phyloP scores from a whole-genome alignment of 2,329 filamentous ascomycete species.

The Trichoderma koningii region DNA sequence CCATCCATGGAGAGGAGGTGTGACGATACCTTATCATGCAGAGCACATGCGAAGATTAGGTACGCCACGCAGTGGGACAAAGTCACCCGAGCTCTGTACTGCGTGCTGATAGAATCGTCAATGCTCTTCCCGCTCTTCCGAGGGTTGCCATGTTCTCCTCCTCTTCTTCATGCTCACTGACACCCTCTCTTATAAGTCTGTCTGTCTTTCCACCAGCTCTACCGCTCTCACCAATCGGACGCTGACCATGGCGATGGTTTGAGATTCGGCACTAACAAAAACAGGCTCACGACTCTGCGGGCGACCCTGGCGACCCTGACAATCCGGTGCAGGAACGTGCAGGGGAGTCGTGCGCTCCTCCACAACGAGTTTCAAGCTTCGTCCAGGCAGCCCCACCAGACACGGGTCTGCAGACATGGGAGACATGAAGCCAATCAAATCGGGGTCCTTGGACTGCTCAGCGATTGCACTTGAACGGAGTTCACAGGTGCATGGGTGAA shows the following conservation, averaged over 20 bases:
- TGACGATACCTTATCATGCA: too few species aligned
- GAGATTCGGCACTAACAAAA: conserved; percentile 26
- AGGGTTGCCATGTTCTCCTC: neutral
- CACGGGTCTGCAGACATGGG: conserved; percentile 11
- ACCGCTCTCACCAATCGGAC: conserved; percentile 9
- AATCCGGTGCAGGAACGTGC: conserved; percentile 15
- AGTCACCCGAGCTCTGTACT: too few species aligned
- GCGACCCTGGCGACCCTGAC: conserved; percentile 6
- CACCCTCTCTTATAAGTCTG: too few species aligned
- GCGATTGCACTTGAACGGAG: neutral
- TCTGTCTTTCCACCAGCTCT: neutral
- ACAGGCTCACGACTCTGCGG: conserved; percentile 10
- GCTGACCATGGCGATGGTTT: conserved; percentile 13
- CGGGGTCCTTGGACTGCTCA: neutral
- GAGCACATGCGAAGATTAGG: neutral
- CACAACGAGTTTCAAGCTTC: conserved; percentile 27
- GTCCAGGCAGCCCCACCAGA: conserved; percentile 3
- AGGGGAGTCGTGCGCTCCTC: conserved; percentile 24
- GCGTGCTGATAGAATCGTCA: too few species aligned
- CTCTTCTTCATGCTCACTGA: neutral
- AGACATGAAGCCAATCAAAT: neutral
- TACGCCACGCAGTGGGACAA: too few species aligned
- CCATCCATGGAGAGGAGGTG: neutral
- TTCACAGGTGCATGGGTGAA: neutral
- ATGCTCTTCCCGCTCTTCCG: too few species aligned